Evolutionary conservation across 164 flowering plant genomes (phyloP), one percentile per base, ranked within the genome.

Genomic region (Stephania yunnanensis): DNA sequence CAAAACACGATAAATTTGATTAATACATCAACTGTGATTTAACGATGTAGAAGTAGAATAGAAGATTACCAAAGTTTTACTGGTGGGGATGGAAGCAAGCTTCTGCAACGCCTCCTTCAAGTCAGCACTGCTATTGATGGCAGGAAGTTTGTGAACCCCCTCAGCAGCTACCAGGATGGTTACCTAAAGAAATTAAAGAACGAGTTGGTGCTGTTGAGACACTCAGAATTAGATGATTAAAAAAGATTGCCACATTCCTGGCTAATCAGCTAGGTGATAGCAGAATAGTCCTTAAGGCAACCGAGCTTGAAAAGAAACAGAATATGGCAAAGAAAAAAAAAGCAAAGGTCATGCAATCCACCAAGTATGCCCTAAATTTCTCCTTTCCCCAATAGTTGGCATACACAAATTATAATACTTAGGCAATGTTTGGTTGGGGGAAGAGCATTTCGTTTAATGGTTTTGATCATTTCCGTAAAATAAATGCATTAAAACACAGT

Each of bases 101-200:
- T 91, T 91, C 78, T 93, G 93, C 83, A 95, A 77, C 77, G 97
- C 98, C 70, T 91, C 94, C 77, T 92, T 92, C 85, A 95, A 84
- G 81, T 95, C 93, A 69, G 78, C 73, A 77, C 89, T 87, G 74
- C 90, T 87, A 76, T 90, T 93, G 77, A 95, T 90, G 73, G 84
- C 46, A 7, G 99, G 96, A 71, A 95, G 78, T 73, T 90, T 90
- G 75, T 89, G 87, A 4, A 83, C 84, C 58, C 99, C 99, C 78
- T 87, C 91, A 30, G 96, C 97, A 83, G 98, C 98, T 81, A 91
- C 98, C 85, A 95, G 79, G 74, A 93, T 84, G 52, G 98, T 92
- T 72, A 95, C 84, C 99, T 92, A 88, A 76, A 81, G 71, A 77
- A 25, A 10, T 15, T 13, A 55, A 20, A 52, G 50, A 29, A 10